Percentiles rank a stretch among this genome's conserved stretches.
Evolutionary conservation across 2,329 filamentous ascomycete genomes (phyloP).

Genomic region (Gaeumannomyces tritici): DNA sequence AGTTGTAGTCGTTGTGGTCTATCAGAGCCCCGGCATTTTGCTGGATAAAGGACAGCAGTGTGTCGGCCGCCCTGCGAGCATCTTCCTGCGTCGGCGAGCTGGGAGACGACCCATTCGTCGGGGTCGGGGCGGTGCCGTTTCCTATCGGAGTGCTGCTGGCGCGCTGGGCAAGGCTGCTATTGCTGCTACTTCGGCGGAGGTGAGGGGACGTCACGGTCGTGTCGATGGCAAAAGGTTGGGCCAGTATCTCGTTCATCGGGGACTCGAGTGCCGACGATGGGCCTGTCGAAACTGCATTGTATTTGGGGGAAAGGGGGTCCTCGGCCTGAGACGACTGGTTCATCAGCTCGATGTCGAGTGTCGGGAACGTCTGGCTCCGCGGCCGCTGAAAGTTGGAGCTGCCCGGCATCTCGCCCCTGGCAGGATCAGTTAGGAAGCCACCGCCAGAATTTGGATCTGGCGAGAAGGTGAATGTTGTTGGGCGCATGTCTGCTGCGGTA

Average conservation of each 20-base stretch:
- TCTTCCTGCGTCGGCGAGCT: slow-evolving; percentile 75
- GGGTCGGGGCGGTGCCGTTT: slow-evolving; percentile 15
- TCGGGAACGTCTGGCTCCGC: slow-evolving; percentile 81
- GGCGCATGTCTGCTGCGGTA: slow-evolving; percentile 56
- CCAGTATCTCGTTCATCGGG: slow-evolving; percentile 34
- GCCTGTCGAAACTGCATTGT: slow-evolving; percentile 33
- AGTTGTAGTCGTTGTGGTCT: slow-evolving; percentile 68
- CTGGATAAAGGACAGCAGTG: slow-evolving; percentile 74
- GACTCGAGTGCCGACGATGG: slow-evolving; percentile 44
- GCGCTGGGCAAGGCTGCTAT: slow-evolving; percentile 26
- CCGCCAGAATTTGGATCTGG: slow-evolving; percentile 58
- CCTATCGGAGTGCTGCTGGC: slow-evolving; percentile 23
- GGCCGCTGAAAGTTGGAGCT: slow-evolving; percentile 57
- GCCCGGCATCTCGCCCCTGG: slow-evolving; percentile 23
- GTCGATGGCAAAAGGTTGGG: slow-evolving; percentile 27
- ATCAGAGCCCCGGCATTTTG: slow-evolving; percentile 63
- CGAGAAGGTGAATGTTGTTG: slow-evolving; percentile 65
- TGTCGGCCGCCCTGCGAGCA: slow-evolving; percentile 69
- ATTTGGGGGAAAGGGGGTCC: slow-evolving; percentile 41
- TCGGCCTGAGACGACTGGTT: slow-evolving; percentile 27
- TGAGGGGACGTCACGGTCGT: slow-evolving; percentile 30
- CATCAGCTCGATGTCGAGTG: slow-evolving; percentile 52
- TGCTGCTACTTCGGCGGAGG: slow-evolving; percentile 43
- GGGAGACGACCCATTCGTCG: slow-evolving; percentile 42
- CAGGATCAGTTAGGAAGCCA: slow-evolving; percentile 44